These are phyloP conservation scores for Fusarium irregulare DNA, from an alignment of 2,329 filamentous ascomycete species.

Conservation along the genomic window DNA sequence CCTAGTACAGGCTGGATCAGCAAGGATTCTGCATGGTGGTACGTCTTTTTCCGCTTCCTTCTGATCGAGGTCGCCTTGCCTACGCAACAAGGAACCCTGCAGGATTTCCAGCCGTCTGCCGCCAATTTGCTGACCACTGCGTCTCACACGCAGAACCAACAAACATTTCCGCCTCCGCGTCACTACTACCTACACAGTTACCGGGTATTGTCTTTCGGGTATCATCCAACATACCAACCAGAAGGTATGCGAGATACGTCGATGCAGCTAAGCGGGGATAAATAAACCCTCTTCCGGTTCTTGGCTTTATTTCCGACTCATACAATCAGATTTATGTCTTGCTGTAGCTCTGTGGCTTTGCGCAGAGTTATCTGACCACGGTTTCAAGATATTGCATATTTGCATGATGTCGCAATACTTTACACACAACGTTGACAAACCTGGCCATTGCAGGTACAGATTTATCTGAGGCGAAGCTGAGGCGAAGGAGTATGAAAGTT, in stretches of 20 bases:
- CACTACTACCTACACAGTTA: neutral
- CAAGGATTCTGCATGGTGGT: slow-evolving; percentile 18
- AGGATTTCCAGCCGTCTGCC: slow-evolving; percentile 15
- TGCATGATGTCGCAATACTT: neutral
- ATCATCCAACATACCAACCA: slow-evolving; percentile 6
- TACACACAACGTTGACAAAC: slow-evolving; percentile 3
- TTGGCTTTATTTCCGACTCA: slow-evolving; percentile 10
- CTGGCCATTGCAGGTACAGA: neutral
- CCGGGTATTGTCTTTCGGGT: slow-evolving; percentile 18
- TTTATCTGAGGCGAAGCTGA: slow-evolving; percentile 23
- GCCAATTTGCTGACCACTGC: slow-evolving; percentile 17
- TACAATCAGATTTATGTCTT: slow-evolving; percentile 16
- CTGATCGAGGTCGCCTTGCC: slow-evolving; percentile 13
- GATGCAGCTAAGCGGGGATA: slow-evolving; percentile 3
- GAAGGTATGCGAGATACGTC: slow-evolving; percentile 1
- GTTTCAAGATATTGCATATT: neutral
- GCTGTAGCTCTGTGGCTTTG: neutral
- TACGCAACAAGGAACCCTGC: slow-evolving; percentile 11
- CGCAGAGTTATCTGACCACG: neutral
- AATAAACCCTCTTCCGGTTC: neutral
- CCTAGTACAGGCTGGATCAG: slow-evolving; percentile 11
- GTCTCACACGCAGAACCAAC: slow-evolving; percentile 22
- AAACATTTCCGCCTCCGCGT: slow-evolving; percentile 3
- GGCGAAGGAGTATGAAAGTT: slow-evolving; percentile 18
- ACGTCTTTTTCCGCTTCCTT: slow-evolving; percentile 14